Evolutionary conservation across 2,329 filamentous ascomycete species (phyloP), one percentile per base, ranked within the genome.

Genomic region (Rhynchosporium secalis): DNA sequence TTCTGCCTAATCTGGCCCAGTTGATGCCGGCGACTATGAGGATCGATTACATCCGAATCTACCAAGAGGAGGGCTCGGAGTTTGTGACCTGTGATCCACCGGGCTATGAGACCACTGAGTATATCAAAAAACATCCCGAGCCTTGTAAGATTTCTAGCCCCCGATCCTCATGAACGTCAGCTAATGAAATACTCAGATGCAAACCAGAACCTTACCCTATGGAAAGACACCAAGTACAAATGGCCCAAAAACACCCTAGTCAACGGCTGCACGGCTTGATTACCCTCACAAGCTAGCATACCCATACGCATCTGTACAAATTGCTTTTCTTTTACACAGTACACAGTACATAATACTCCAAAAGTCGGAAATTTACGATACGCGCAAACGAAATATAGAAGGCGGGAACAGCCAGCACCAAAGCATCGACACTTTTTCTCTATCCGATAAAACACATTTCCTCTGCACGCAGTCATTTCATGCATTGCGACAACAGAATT

Each of bases 21-120:
- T 75, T 83, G 48, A 78, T 89, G 69, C 87, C 87, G 2, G 87
- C 85, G 2, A 84, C 79, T 2, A 87, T 90, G 81, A 80, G 86
- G 2, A 78, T 90, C 62, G 87, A 90, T 73, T 90, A 89, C 72
- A 79, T 91, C 59, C 83, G 88, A 13, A 87, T 90, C 56, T 90
- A 90, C 70, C 87, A 90, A 73, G 83, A 87, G 65, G 79, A 81
- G 13, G 80, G 83, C 58, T 77, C 80, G 12, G 78, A 81, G 69
- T 79, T 79, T 45, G 70, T 89, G 56, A 89, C 86, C 15, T 91
- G 88, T 73, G 88, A 91, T 75, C 88, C 88, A 2, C 78, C 79
- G 0, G 86, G 83, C 0, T 90, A 86, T 71, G 81, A 83, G 60
- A 91, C 88, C 0, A 90, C 87, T 0, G 71, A 80, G 1, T 91